phyloP scores from a whole-genome alignment of 257 asterid species.

The Osmanthus fragrans region DNA sequence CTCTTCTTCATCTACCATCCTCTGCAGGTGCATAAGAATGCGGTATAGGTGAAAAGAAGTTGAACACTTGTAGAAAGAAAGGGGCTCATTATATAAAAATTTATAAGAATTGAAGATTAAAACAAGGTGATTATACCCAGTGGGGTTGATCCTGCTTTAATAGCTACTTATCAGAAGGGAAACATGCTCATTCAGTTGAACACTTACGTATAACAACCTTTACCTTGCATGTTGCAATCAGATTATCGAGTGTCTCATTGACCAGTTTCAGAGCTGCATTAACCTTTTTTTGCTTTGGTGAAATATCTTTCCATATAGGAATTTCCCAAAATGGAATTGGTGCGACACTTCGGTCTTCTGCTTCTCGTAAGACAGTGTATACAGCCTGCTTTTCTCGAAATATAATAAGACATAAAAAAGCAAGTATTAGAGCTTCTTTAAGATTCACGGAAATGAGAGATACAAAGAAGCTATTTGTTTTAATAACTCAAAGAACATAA shows the following conservation, averaged over 20 bases:
- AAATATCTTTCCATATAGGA: conserved; percentile 96
- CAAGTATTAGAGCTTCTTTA: conserved; percentile 16
- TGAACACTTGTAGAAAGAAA: not conserved
- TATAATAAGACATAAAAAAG: conserved; percentile 17
- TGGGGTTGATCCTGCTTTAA: not conserved
- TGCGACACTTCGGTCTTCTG: conserved; percentile 88
- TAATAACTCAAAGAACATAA: conserved; percentile 14
- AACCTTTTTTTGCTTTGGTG: conserved; percentile 86
- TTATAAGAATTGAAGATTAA: not conserved
- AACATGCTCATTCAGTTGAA: not conserved
- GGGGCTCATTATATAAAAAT: not conserved
- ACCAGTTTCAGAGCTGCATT: conserved; percentile 80
- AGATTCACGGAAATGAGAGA: conserved; percentile 10
- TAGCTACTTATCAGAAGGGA: not conserved
- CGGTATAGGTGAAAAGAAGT: conserved; percentile 8
- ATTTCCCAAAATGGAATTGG: conserved; percentile 98
- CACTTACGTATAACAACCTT: conserved; percentile 12
- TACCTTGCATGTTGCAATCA: conserved; percentile 94
- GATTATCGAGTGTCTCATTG: conserved; percentile 70
- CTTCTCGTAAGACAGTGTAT: conserved; percentile 87
- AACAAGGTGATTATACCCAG: too few species aligned
- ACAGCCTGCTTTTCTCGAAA: conserved; percentile 71
- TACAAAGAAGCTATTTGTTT: not conserved
- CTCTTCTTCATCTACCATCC: conserved; percentile 95
- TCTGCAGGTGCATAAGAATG: conserved; percentile 53